Conservation (phyloP, 148 eudicot species). For the Camellia japonica region DNA sequence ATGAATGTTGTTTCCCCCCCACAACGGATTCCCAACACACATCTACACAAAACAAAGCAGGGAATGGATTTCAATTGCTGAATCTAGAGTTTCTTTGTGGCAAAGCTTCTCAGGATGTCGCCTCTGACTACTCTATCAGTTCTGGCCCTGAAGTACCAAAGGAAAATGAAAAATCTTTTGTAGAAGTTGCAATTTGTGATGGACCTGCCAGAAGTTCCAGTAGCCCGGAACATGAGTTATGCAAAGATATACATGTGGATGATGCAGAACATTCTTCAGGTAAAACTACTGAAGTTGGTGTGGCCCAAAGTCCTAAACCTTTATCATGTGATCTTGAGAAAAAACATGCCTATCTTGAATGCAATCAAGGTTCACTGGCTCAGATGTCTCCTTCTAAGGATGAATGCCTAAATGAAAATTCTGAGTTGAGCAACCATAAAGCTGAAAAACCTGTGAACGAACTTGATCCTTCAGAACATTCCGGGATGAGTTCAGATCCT, state of each 20-base stretch:
- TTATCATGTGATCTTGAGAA: slow-evolving; percentile 14
- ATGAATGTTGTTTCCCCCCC: slow-evolving; percentile 25
- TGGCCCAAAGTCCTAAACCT: slow-evolving; percentile 27
- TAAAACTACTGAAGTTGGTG: slow-evolving; percentile 16
- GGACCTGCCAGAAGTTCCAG: slow-evolving; percentile 17
- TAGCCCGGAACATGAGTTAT: slow-evolving; percentile 15
- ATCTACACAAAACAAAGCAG: slow-evolving; percentile 16
- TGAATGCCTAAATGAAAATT: slow-evolving; percentile 15
- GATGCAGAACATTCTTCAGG: slow-evolving; percentile 17
- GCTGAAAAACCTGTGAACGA: slow-evolving; percentile 11
- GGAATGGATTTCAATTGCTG: slow-evolving; percentile 21
- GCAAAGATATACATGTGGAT: slow-evolving; percentile 22
- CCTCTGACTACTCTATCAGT: slow-evolving; percentile 18
- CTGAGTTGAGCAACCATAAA: slow-evolving; percentile 6
- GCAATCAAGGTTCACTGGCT: slow-evolving; percentile 15
- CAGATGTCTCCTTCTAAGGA: slow-evolving; percentile 4
- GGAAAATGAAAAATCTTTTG: slow-evolving; percentile 18
- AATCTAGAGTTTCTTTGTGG: slow-evolving; percentile 15
- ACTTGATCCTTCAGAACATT: slow-evolving; percentile 18
- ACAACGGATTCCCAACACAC: slow-evolving; percentile 22
- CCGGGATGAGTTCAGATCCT: slow-evolving; percentile 23
- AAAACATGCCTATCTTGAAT: slow-evolving; percentile 18
- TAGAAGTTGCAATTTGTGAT: slow-evolving; percentile 17
- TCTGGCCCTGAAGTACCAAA: slow-evolving; percentile 23
- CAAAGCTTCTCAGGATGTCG: slow-evolving; percentile 23